Evolutionary conservation across 2,329 filamentous ascomycete species (phyloP), one percentile per base, ranked within the genome.

Genomic region (Madurella fahalii): DNA sequence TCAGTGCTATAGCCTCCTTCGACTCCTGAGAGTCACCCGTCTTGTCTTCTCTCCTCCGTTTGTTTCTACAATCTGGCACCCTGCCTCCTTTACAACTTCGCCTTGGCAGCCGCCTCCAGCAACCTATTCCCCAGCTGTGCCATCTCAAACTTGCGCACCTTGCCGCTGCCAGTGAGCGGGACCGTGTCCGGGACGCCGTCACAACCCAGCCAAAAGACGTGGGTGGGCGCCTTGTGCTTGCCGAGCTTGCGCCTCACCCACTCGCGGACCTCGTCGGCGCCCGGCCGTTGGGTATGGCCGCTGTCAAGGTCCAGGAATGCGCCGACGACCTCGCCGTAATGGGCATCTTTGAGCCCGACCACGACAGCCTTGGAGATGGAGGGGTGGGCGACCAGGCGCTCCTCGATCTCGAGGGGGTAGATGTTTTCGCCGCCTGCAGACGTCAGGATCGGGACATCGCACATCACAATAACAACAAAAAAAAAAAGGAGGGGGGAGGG

Each of bases 201-300:
- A 60, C 81, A 73, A 0, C 88, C 89, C 25, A 92, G 77, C 80
- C 87, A 90, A 66, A 91, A 91, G n/a, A 92, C 68, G 67, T 90
- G 80, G 9, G 81, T 74, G 0, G 89, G 88, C 3, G 85, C 83
- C 71, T 89, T 89, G 66, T 88, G 85, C 39, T 78, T 74, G 1
- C 84, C 85, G 7, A 89, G 75, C 37, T 75, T 78, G 61, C 80
- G 72, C 48, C 81, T 76, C 1, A 83, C 83, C 84, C 84, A 88
- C 42, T 79, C 75, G 15, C 78, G 74, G n/a, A 88, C 67, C 58
- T 85, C 80, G 5, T 78, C 74, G 47, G 78, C 77, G 0, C 69
- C 69, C 1, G 79, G 82, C 50, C 62, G 54, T 58, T 43, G 62
- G 61, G 40, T 49, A 15, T 64, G 60, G 42, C 67, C 67, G 18